Base-by-base conservation (phyloP, 768 basidiomycete species). In the Tremella yokohamensis region DNA sequence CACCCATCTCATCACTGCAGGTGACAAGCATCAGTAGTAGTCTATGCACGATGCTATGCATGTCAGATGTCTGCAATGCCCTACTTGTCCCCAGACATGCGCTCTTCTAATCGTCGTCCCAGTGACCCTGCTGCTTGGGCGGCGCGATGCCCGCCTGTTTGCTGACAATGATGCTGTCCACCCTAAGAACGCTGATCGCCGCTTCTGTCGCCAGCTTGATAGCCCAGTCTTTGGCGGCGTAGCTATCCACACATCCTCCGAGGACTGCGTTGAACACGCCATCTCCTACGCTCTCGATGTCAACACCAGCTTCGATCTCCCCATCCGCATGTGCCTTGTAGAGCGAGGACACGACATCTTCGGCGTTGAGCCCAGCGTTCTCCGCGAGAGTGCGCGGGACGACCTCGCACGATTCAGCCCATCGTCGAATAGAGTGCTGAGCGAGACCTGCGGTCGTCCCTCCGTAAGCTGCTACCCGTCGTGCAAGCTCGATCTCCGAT, bases 101-200 rank as follows among this genome's bases (percentile, higher is more conserved):
- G 40, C 54, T 40, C 20, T 45, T 40, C 65, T 72, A 72, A 40
- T 74, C 69, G 15, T 74, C 72, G 53, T 74, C 72, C 72, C 72
- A 74, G 54, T 74, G 66, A 42, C 72, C 72, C 51, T 57, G 58
- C 60, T 74, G 72, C 56, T 74, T 74, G 20, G 75, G 75, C 40
- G 75, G 73, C 20, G 71, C 70, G 18, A 76, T 69, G 42, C 75
- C 75, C 24, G 75, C 73, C 57, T 74, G 73, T 59, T 90, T 90
- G 79, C 88, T 89, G 84, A 93, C 91, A 79, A 97, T 96, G 75
- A 98, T 97, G 71, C 89, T 90, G 78, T 99, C 96, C 7, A 99
- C 96, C 61, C 87, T 88, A 54, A 99, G 83, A 26, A 76, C 73
- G 8, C 64, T 62, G 44, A 76, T 72, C 20, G 75, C 75, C 11